Conservation (phyloP, 768 basidiomycete genomes). For the Boletus rufocinnamomeus region DNA sequence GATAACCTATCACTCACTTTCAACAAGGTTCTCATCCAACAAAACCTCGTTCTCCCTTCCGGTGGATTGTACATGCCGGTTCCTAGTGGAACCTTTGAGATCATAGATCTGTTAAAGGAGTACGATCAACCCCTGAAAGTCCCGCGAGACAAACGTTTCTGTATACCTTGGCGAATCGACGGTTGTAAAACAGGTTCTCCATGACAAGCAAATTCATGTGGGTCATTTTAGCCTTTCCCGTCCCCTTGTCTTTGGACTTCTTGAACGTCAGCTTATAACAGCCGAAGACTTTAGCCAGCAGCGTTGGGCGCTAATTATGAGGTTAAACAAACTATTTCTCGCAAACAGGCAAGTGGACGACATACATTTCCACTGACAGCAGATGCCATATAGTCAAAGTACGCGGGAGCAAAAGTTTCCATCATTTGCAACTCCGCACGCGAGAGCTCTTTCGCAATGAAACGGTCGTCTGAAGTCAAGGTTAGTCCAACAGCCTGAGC, state of each 20-base stretch:
- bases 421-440: conserved; percentile 89
- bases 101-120: conserved; percentile 76
- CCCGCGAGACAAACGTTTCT: not conserved
- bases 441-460: conserved; percentile 97
- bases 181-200: conserved; percentile 96
- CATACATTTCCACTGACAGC: conserved; percentile 82
- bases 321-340: conserved; percentile 7
- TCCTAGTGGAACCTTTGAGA: conserved; percentile 93
- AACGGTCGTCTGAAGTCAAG: conserved; percentile 78
- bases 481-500: not conserved
- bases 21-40: conserved; percentile 93
- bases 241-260: conserved; percentile 67
- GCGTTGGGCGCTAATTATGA: conserved; percentile 74
- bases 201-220: conserved; percentile 97
- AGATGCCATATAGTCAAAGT: conserved; percentile 98
- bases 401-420: conserved; percentile 95
- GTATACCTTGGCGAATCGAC: conserved; percentile 82
- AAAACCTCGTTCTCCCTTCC: conserved; percentile 92
- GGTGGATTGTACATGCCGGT: conserved; percentile 89
- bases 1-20: conserved; percentile 53
- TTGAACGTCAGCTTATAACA: conserved; percentile 93
- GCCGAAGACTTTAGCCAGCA: conserved; percentile 95
- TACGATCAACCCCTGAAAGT: conserved; percentile 4
- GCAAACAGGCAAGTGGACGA: conserved; percentile 8
- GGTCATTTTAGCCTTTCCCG: conserved; percentile 70